Conservation (phyloP, 2,329 filamentous ascomycete genomes). For the Dendryphion nanum region DNA sequence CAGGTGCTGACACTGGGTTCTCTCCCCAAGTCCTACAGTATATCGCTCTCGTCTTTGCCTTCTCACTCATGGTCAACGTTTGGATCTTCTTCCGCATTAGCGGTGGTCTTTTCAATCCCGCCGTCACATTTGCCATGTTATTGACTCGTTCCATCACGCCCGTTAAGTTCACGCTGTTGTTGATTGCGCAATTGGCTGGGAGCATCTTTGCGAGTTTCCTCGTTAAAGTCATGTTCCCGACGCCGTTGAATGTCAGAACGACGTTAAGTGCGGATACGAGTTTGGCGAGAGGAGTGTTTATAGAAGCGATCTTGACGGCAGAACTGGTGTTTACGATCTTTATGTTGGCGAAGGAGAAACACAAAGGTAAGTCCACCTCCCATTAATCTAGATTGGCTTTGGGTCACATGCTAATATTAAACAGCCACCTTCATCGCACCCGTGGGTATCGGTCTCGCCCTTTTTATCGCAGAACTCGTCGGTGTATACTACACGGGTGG, state of each 20-base stretch:
- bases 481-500: constrained; percentile 51
- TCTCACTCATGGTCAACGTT: constrained; percentile 40
- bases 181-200: constrained; percentile 47
- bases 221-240: constrained; percentile 47
- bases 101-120: constrained; percentile 30
- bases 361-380: constrained; percentile 44
- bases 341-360: constrained; percentile 71
- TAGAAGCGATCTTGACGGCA: constrained; percentile 33
- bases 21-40: constrained; percentile 43
- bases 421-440: constrained; percentile 66
- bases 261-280: constrained; percentile 43
- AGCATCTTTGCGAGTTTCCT: constrained; percentile 46
- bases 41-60: constrained; percentile 36
- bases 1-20: constrained; percentile 45
- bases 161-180: constrained; percentile 41
- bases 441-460: constrained; percentile 67
- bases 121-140: constrained; percentile 37
- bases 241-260: constrained; percentile 46
- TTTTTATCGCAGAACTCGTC: constrained; percentile 61
- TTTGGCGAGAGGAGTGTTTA: constrained; percentile 44
- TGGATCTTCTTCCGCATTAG: constrained; percentile 41
- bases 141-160: constrained; percentile 42
- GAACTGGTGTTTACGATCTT: constrained; percentile 40
- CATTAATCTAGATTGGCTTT: neutral
- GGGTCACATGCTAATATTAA: constrained; percentile 2